Percentiles rank a stretch among this genome's conserved stretches.
These are phyloP conservation scores for Podospora comata DNA, from an alignment of 495 filamentous ascomycete genomes.

Conservation along the genomic window DNA sequence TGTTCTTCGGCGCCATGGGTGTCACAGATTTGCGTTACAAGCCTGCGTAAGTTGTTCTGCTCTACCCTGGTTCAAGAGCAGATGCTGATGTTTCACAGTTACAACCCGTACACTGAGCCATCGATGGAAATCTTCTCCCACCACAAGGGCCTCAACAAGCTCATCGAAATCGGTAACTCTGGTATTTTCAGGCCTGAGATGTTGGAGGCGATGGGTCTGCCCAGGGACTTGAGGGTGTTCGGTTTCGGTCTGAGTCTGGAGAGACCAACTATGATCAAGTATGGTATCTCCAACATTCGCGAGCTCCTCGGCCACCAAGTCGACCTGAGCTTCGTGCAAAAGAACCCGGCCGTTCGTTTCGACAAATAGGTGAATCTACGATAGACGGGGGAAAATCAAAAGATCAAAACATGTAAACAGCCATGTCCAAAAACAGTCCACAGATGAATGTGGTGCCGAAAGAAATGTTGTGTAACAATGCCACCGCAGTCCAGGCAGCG, in stretches of 20 bases:
- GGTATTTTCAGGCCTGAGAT: slow-evolving; percentile 99
- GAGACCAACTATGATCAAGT: slow-evolving; percentile 97
- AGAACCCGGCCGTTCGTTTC: slow-evolving; percentile 76
- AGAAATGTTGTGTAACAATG: neutral
- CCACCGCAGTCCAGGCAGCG: neutral
- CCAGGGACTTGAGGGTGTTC: slow-evolving; percentile 82
- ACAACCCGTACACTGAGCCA: slow-evolving; percentile 97
- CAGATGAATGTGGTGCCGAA: neutral
- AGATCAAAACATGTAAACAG: neutral
- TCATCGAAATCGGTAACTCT: slow-evolving; percentile 95
- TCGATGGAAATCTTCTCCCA: slow-evolving; percentile 71
- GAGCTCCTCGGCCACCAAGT: slow-evolving; percentile 84
- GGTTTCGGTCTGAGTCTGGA: slow-evolving; percentile 90
- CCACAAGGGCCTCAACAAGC: slow-evolving; percentile 83
- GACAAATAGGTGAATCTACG: slow-evolving; percentile 48
- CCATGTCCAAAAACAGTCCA: neutral
- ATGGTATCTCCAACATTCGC: slow-evolving; percentile 78
- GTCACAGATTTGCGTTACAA: slow-evolving; percentile 87
- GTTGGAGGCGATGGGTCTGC: slow-evolving; percentile 82
- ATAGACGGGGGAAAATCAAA: neutral
- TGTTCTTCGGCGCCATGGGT: slow-evolving; percentile 96
- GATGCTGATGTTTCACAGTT: slow-evolving; percentile 59
- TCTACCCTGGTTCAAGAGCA: neutral
- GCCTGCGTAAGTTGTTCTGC: slow-evolving; percentile 24
- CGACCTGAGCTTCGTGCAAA: slow-evolving; percentile 76